Base-by-base conservation (phyloP, 2,329 filamentous ascomycete species). In the Epichloe elymi region DNA sequence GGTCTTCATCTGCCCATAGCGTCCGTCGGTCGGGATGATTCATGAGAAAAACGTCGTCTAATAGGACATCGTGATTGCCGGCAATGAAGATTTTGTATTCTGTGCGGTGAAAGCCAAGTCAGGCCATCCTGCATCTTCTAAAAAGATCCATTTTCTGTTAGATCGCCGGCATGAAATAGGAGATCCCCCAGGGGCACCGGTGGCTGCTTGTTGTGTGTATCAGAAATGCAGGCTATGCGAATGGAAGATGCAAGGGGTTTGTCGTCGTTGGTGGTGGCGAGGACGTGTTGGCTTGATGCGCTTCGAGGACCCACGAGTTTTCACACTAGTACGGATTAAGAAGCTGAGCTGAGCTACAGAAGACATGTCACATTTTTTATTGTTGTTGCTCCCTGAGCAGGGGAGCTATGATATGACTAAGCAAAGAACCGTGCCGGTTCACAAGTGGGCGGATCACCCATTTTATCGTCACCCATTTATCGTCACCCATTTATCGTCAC, bases 151-250 rank as follows among this genome's bases (percentile, higher is more conserved):
- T 63, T 61, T 48, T 70, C 60, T 0, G 70, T 73, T n/a, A 76
- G 62, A 53, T 76, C 72, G 19, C 73, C 73, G 0, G 72, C 70
- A 52, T 76, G 71, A 47, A 75, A 63, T 14, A 76, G 64, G 2
- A 75, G 58, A 54, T 76, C 71, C 69, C 69, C 72, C 3, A 54
- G 38, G 1, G 70, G 70, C 8, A 75, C 53, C 1, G 51, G 48
- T 4, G 65, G 66, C 10, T 63, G 61, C 15, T 54, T 61, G 53
- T 68, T 69, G 58, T 74, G 70, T 11, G 70, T 74, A 54, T 74
- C 70, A 6, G 71, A 74, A 36, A 74, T 54, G 57, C 68, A 73
- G 12, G 70, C 67, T 6, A 71, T 51, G 7, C 54, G 63, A 33
- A 59, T 51, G 15, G 55, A n/a, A 15, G 19, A 26, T 37, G 41